Conservation (phyloP, 2,329 filamentous ascomycete genomes). For the Dothideomycetidae sp. region DNA sequence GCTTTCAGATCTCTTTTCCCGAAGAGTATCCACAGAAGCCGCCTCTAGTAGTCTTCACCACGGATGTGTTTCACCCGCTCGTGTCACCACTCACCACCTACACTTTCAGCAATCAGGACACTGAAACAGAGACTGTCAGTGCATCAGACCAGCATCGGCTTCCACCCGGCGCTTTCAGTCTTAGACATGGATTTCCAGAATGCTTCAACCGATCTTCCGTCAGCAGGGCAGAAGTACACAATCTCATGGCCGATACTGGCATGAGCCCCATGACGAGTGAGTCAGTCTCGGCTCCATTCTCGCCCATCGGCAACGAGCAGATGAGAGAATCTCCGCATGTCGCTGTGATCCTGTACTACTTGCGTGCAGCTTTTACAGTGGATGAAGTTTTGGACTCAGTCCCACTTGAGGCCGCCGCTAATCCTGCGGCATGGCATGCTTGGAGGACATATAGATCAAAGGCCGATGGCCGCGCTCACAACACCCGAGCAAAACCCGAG, state of each 20-base stretch:
- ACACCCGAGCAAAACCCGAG: conserved; percentile 8
- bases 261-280: conserved; percentile 1
- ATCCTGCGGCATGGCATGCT: conserved; percentile 85
- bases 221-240: conserved; percentile 4
- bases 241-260: conserved; percentile 1
- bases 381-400: conserved; percentile 63
- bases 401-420: conserved; percentile 68
- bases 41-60: conserved; percentile 74
- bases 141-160: conserved; percentile 70
- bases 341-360: conserved; percentile 47
- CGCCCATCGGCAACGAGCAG: background rate
- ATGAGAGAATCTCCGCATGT: background rate
- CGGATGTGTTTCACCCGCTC: conserved; percentile 89
- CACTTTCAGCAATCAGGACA: conserved; percentile 70
- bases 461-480: background rate
- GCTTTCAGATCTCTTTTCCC: conserved; percentile 82
- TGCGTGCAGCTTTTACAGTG: conserved; percentile 68
- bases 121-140: conserved; percentile 63
- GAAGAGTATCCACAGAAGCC: conserved; percentile 63
- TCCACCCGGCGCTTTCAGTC: conserved; percentile 77
- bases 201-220: conserved; percentile 53
- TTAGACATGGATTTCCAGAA: conserved; percentile 76
- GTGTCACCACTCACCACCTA: conserved; percentile 90
- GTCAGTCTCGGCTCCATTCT: background rate
- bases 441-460: conserved; percentile 57